Conservation (phyloP, 2,329 filamentous ascomycete species). For the Colletotrichum zoysiae region DNA sequence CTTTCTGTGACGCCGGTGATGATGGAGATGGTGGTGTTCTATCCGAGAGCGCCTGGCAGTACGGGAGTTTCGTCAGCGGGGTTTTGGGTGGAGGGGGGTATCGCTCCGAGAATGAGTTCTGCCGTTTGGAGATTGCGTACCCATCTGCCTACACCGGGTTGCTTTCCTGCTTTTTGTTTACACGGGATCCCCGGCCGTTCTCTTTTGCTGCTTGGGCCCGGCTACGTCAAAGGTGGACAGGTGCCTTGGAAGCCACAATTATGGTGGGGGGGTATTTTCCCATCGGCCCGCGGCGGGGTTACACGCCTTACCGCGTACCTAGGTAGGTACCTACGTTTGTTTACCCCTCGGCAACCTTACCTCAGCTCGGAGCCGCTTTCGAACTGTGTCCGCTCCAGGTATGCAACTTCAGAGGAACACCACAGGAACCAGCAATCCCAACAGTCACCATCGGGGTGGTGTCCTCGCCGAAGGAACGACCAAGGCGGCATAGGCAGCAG, state of each 20-base stretch:
- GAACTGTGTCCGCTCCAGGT: not conserved
- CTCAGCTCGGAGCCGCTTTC: slow-evolving; percentile 44
- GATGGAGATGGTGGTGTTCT: not conserved
- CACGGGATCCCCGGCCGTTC: slow-evolving; percentile 32
- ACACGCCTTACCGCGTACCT: not conserved
- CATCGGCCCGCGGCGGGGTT: slow-evolving; percentile 13
- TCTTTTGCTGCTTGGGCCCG: slow-evolving; percentile 25
- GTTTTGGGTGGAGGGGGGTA: not conserved
- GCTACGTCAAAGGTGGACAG: slow-evolving; percentile 31
- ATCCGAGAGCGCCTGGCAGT: not conserved
- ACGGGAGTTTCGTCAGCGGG: not conserved
- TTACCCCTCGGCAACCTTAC: slow-evolving; percentile 19
- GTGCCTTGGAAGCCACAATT: slow-evolving; percentile 34
- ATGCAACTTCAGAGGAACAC: not conserved
- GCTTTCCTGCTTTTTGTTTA: slow-evolving; percentile 39
- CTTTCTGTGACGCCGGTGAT: not conserved
- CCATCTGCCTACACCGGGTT: slow-evolving; percentile 12
- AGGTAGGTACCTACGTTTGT: no score
- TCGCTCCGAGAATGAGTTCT: not conserved
- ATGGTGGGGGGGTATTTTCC: slow-evolving; percentile 29
- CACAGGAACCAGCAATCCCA: not conserved
- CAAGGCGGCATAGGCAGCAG: not conserved
- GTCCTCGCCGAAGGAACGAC: not conserved
- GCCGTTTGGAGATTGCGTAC: slow-evolving; percentile 3
- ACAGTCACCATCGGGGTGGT: not conserved